Evolutionary conservation across 2,329 filamentous ascomycete species (phyloP), one percentile per base, ranked within the genome.

Genomic region (Chalaropsis ovoidea): DNA sequence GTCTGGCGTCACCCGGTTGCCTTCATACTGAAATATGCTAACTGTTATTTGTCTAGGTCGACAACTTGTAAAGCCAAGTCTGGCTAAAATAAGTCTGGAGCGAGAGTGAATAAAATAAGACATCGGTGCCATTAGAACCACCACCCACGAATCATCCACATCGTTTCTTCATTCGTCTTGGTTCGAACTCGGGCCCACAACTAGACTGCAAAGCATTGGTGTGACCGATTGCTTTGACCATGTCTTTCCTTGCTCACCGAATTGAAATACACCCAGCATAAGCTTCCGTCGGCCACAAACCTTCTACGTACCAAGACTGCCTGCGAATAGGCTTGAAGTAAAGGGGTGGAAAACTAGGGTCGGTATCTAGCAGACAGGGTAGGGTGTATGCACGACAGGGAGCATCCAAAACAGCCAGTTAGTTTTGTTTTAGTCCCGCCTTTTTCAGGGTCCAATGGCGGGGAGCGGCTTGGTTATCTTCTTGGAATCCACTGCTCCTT

Each of bases 381-480:
- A 6, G 35, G 35, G 35, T 3, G n/a, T 22, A 49, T 45, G 43
- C n/a, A 13, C 15, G 1, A 45, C 1, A 49, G 8, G 45, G 1
- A 8, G 17, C 19, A 24, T 2, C 31, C 31, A 49, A 49, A 49
- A 49, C 22, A 49, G 45, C n/a, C 45, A 49, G n/a, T 13, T 49
- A 22, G n/a, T 6, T 6, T 56, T 6, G 52, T 17, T 35, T 15
- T 35, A 35, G 45, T 49, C 52, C 24, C 52, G 52, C 52, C 52
- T 56, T 56, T 13, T 35, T 49, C 52, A 56, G 11, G 24, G 24
- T 15, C 52, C 52, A 56, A 56, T 56, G 24, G 52, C 52, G 52
- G 22, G 52, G 24, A 7, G 43, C n/a, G 8, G 35, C 8, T 39
- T 6, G 35, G 35, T 7, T 10, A 39, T 39, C 35, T 39, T 39